Conservation (phyloP, 2,329 filamentous ascomycete species). For the Sarocladiaceae sp. region DNA sequence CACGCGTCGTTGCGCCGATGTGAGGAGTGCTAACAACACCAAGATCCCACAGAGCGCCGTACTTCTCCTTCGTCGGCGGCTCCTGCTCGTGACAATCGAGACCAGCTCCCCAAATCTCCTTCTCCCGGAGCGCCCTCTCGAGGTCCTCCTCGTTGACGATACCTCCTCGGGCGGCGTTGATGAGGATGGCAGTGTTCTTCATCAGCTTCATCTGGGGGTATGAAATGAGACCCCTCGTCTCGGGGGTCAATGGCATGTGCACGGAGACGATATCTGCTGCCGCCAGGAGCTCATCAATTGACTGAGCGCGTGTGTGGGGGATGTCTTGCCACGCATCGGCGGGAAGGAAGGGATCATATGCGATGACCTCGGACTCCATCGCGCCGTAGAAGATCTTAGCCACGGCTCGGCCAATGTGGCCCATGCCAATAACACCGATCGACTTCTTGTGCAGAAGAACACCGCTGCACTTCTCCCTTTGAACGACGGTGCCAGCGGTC, state of each 20-base stretch:
- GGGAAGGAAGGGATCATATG: constrained; percentile 29
- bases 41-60: constrained; percentile 26
- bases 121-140: constrained; percentile 22
- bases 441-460: constrained; percentile 27
- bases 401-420: constrained; percentile 29
- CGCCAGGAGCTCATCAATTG: constrained; percentile 25
- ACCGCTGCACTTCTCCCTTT: constrained; percentile 35
- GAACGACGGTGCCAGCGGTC: constrained; percentile 20
- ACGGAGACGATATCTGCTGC: constrained; percentile 28
- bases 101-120: constrained; percentile 31
- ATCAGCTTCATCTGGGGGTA: constrained; percentile 25
- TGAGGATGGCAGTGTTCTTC: constrained; percentile 31
- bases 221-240: constrained; percentile 25
- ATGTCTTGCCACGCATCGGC: constrained; percentile 26
- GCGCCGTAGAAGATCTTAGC: constrained; percentile 30
- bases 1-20: constrained; percentile 36
- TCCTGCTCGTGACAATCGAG: constrained; percentile 34
- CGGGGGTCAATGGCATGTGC: constrained; percentile 28
- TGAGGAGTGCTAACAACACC: constrained; percentile 36
- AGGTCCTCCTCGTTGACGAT: constrained; percentile 32
- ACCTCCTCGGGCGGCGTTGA: constrained; percentile 33
- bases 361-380: constrained; percentile 26
- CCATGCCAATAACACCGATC: constrained; percentile 32
- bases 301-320: constrained; percentile 22
- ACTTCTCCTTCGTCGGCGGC: constrained; percentile 28